A percentile compares a stretch with the other conserved stretches of the same genome.
These are phyloP conservation scores for Firmiana major DNA, from an alignment of 345 rosid species.

Conservation along the genomic window DNA sequence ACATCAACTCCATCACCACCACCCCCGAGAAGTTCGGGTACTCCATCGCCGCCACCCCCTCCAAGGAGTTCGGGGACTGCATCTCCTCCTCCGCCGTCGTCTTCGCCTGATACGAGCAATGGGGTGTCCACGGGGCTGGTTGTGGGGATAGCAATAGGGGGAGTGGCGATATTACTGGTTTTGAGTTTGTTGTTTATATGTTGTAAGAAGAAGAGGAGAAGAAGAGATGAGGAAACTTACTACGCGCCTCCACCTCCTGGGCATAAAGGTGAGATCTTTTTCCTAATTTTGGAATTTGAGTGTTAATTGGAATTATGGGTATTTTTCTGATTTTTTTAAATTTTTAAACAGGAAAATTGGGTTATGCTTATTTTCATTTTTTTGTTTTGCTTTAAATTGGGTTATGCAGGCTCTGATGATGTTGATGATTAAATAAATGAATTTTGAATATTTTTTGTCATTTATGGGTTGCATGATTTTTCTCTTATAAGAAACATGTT, in stretches of 20 bases:
- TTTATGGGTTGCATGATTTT: background rate
- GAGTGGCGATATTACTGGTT: conserved; percentile 41
- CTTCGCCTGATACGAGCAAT: conserved; percentile 15
- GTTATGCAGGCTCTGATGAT: too few species aligned
- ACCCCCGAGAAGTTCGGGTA: conserved; percentile 25
- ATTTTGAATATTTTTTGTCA: too few species aligned
- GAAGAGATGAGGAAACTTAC: conserved; percentile 14
- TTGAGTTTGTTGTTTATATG: conserved; percentile 46
- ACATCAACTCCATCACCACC: conserved; percentile 33
- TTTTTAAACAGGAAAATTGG: background rate
- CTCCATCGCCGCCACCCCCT: conserved; percentile 28
- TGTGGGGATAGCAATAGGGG: conserved; percentile 65
- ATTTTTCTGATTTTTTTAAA: background rate
- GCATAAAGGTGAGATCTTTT: conserved; percentile 36
- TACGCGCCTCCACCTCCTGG: conserved; percentile 19
- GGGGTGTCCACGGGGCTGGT: conserved; percentile 52
- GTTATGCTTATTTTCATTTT: background rate
- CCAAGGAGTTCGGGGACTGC: conserved; percentile 24
- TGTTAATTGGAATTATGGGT: background rate
- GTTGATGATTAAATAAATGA: too few species aligned
- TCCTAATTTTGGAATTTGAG: background rate
- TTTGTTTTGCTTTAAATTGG: background rate
- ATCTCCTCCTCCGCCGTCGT: conserved; percentile 29
- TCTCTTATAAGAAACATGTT: background rate
- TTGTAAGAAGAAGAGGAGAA: conserved; percentile 52